A percentile compares a stretch with the other conserved stretches of the same genome.
Evolutionary conservation across 1,139 yeast genomes (phyloP).

Genomic region (Debaryomyces fabryi): DNA sequence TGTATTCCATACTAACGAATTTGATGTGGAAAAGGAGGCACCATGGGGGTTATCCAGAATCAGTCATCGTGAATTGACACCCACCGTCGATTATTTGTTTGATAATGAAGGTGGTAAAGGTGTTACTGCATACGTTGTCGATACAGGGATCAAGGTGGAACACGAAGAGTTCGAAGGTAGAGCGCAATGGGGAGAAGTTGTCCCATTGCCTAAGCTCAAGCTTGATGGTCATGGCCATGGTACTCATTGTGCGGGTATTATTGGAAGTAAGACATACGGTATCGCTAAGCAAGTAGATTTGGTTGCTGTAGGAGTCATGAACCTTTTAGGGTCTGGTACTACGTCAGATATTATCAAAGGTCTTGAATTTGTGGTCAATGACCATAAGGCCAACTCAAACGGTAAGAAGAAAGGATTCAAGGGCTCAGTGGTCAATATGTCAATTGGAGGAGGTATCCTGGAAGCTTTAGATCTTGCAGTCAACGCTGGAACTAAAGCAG

Average conservation of each 20-base stretch:
- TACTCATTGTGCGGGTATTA: conserved; percentile 51
- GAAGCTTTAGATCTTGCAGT: conserved; percentile 47
- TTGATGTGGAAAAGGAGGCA: conserved; percentile 40
- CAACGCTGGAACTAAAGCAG: conserved; percentile 45
- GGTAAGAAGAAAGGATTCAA: conserved; percentile 40
- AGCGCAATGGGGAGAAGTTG: conserved; percentile 46
- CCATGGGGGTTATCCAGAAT: conserved; percentile 48
- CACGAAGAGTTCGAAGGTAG: conserved; percentile 48
- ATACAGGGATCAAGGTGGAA: conserved; percentile 44
- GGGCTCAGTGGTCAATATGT: conserved; percentile 49
- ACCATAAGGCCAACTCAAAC: conserved; percentile 35
- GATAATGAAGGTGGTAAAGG: conserved; percentile 47
- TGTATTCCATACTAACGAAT: conserved; percentile 33
- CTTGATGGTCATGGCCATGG: conserved; percentile 59
- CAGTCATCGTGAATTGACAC: conserved; percentile 36
- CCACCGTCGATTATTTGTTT: conserved; percentile 53
- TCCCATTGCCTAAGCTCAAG: conserved; percentile 39
- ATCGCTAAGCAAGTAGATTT: conserved; percentile 45
- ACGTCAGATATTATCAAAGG: conserved; percentile 49
- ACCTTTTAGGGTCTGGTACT: conserved; percentile 42
- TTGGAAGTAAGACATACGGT: conserved; percentile 46
- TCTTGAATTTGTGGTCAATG: conserved; percentile 42
- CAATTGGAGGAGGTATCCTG: conserved; percentile 47
- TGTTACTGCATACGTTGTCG: conserved; percentile 47
- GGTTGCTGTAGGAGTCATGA: conserved; percentile 48